Percentiles rank a stretch among this genome's conserved stretches.
phyloP scores from a whole-genome alignment of 2,329 filamentous ascomycete genomes.

The Cordyceps cateniannulata region DNA sequence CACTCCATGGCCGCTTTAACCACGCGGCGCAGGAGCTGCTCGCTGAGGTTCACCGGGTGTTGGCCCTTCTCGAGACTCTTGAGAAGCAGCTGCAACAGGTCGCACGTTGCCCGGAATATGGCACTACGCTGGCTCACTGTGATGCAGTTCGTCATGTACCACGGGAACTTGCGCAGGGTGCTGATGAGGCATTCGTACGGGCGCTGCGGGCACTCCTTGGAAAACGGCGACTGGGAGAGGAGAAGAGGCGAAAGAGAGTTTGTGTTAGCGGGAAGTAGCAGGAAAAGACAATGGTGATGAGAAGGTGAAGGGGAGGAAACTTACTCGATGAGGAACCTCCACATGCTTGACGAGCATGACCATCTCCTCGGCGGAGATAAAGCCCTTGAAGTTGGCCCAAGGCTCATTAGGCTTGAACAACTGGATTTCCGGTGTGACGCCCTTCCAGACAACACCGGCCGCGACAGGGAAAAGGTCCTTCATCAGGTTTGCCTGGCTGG shows the following conservation, averaged over 20 bases:
- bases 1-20: slow-evolving; percentile 47
- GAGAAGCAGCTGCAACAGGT: slow-evolving; percentile 41
- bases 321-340: slow-evolving; percentile 54
- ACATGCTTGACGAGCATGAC: slow-evolving; percentile 58
- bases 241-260: neutral
- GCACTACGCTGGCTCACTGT: slow-evolving; percentile 50
- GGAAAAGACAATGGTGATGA: neutral
- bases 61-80: slow-evolving; percentile 33
- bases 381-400: slow-evolving; percentile 51
- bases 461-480: slow-evolving; percentile 55
- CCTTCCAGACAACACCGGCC: slow-evolving; percentile 49
- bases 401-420: slow-evolving; percentile 30
- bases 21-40: slow-evolving; percentile 47
- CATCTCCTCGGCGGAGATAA: slow-evolving; percentile 57
- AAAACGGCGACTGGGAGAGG: slow-evolving; percentile 47
- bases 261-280: slow-evolving; percentile 5
- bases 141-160: slow-evolving; percentile 51
- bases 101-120: slow-evolving; percentile 44
- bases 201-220: slow-evolving; percentile 55
- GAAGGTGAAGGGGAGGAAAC: slow-evolving; percentile 21
- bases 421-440: slow-evolving; percentile 35
- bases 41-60: slow-evolving; percentile 41
- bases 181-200: slow-evolving; percentile 61
- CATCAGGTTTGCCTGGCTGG: slow-evolving; percentile 52
- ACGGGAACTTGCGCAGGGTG: slow-evolving; percentile 56